phyloP scores from a whole-genome alignment of 106 monocot genomes.

The Dendrobium nobile region DNA sequence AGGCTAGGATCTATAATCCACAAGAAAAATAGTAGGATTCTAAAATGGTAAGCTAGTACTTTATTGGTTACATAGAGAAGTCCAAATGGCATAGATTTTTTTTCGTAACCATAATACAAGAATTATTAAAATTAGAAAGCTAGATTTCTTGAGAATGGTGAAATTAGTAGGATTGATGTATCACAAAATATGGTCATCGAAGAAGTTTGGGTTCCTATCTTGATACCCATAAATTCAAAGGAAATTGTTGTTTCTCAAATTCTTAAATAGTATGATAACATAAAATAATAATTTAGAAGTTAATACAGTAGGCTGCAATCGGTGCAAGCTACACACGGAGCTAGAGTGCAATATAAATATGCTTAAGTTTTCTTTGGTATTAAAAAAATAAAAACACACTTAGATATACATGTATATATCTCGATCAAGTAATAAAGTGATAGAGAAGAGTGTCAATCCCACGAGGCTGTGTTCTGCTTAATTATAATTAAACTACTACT shows the following conservation, averaged over 20 bases:
- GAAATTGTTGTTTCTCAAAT: not conserved
- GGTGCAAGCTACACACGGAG: too few relatives aligned
- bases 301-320: too few relatives aligned
- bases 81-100: not conserved
- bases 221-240: not conserved
- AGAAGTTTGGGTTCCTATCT: not conserved
- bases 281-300: not conserved
- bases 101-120: not conserved
- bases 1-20: not conserved
- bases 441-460: too few relatives aligned
- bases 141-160: slow-evolving; percentile 1
- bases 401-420: too few relatives aligned
- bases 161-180: not conserved
- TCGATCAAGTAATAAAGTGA: too few relatives aligned
- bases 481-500: too few relatives aligned
- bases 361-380: too few relatives aligned
- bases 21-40: not conserved
- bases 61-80: too few relatives aligned
- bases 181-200: not conserved
- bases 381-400: too few relatives aligned
- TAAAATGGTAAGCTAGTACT: not conserved
- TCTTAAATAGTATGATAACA: not conserved
- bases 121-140: not conserved
- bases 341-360: too few relatives aligned
- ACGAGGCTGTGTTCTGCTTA: too few relatives aligned